Evolutionary conservation across 331 rosid species (phyloP), one percentile per base, ranked within the genome.

Genomic region (Quercus lobata): DNA sequence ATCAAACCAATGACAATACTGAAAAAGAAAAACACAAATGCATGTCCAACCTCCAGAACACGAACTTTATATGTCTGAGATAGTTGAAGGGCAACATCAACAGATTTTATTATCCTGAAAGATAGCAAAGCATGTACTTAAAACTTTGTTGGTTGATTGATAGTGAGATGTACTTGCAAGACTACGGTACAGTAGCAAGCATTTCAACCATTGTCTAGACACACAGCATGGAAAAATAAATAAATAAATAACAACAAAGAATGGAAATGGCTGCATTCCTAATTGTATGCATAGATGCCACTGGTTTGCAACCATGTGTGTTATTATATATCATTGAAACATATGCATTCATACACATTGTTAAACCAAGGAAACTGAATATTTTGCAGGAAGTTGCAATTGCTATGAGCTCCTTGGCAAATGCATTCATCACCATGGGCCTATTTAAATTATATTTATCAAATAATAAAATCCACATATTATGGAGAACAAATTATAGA

Each of bases 91-190:
- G 81, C 90, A 60, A 30, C 71, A 56, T 89, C 91, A 54, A 92
- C 71, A 10, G 93, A 89, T 69, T 74, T 84, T n/a, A 82, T 78
- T 12, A 92, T 89, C 93, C 97, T 92, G 93, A 72, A 81, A 83
- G 56, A 61, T 15, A 74, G 71, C 63, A 78, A 65, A 15, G 15
- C 19, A 76, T n/a, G 34, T 7, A 58, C 71, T 79, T 11, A 80
- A 61, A 83, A 56, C 9, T 70, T 61, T n/a, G 74, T 53, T 34
- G 15, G 12, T 54, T 82, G 80, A 66, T 29, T 27, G 46, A 76
- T 5, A 27, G 70, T 44, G 55, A 72, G 14, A 21, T 57, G 61
- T 22, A 46, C 22, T 19, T 3, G 52, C 46, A 63, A 30, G 19
- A 2, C 22, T 25, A 53, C 22, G n/a, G 52, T 70, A 46, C 57